Conservation (phyloP, 768 basidiomycete species). For the Pleurotus eryngii region DNA sequence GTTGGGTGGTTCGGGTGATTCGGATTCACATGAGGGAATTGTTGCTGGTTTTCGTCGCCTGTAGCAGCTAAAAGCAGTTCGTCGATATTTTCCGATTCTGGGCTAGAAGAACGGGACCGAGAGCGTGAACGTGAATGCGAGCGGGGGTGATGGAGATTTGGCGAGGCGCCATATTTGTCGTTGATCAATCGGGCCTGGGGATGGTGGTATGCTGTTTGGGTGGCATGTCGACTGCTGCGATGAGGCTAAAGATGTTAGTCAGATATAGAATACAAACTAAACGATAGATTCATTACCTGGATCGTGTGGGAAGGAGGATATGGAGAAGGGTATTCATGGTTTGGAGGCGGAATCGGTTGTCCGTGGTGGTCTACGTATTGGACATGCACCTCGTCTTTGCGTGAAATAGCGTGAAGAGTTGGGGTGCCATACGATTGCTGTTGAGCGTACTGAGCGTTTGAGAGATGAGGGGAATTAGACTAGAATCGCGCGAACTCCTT, state of each 20-base stretch:
- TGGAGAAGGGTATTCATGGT: not conserved
- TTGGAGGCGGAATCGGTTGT: not conserved
- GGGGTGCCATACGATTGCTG: not conserved
- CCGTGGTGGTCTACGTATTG: not conserved
- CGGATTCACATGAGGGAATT: not conserved
- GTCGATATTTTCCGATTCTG: slow-evolving; percentile 22
- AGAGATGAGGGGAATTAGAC: not conserved
- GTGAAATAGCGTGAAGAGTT: not conserved
- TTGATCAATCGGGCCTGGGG: not conserved
- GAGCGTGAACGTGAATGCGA: slow-evolving; percentile 15
- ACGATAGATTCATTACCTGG: not conserved
- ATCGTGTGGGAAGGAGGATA: not conserved
- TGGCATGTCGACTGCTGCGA: not conserved
- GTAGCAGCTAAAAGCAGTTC: slow-evolving; percentile 42
- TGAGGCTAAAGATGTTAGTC: not conserved
- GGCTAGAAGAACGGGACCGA: slow-evolving; percentile 20
- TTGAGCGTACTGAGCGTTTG: slow-evolving; percentile 3
- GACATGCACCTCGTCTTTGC: not conserved
- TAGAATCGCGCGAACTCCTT: too few species aligned
- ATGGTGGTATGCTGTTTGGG: not conserved
- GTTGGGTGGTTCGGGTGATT: slow-evolving; percentile 7
- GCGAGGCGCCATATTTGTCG: not conserved
- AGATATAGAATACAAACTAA: not conserved
- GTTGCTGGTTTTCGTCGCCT: slow-evolving; percentile 19
- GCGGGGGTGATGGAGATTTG: not conserved